Evolutionary conservation across 331 rosid genomes (phyloP), one percentile per base, ranked within the genome.

Genomic region (Cydonia oblonga): DNA sequence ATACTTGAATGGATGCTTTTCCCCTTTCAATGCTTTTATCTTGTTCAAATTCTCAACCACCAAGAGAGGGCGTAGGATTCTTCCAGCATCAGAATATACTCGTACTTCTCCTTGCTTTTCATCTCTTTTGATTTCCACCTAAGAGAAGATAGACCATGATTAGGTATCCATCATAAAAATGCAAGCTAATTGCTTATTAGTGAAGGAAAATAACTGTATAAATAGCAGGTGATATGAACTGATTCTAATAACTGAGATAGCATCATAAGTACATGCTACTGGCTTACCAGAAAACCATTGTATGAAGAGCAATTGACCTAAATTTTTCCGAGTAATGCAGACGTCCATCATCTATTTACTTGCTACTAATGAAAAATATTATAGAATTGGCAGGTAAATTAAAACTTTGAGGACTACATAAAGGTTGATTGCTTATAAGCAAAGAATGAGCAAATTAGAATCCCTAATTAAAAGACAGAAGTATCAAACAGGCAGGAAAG

Each of bases 121-220:
- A 64, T 95, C 97, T 88, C 89, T 84, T 84, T 95, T 95, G 32
- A 95, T 87, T 84, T 95, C 98, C 68, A 91, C 91, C 98, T 95
- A 46, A 29, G 68, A 68, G 5, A 60, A 32, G 57, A 60, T 68
- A 12, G 35, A 66, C 49, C 23, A 60, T 18, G 3, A 29, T 62
- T 62, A 23, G 30, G 32, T 29, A 62, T 38, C n/a, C 22, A 29
- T 29, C 6, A 62, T 30, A 62, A 28, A 62, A 62, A 15, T 14
- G 23, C 24, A 62, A 3, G 66, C 66, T 14, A 56, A 28, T 53
- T 33, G 16, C 65, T 53, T 70, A 22, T 16, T 56, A 8, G 11
- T 42, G 44, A 70, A 54, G 52, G 30, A 69, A 49, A 53, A 22
- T 54, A 46, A 29, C 10, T 14, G 64, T 5, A 22, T 59, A 32